phyloP scores from a whole-genome alignment of 163 green algal species.

The Scenedesmus sp. region DNA sequence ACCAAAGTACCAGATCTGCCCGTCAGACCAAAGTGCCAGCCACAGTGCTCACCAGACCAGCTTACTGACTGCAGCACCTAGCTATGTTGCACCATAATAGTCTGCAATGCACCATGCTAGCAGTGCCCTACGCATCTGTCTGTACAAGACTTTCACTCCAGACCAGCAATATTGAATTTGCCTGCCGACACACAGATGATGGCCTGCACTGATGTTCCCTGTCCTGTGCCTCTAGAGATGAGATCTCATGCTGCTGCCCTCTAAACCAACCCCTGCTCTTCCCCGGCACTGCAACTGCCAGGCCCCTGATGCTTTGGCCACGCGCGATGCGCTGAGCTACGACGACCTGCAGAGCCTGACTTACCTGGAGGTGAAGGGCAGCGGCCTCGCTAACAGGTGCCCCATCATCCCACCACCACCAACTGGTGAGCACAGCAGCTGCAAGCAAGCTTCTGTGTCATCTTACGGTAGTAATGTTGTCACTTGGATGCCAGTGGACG shows the following conservation, averaged over 20 bases:
- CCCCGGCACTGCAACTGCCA: neutral
- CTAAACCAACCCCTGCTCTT: neutral
- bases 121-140: too few relatives aligned
- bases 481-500: too few relatives aligned
- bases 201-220: neutral
- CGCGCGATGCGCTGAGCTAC: constrained; percentile 89
- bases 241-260: neutral
- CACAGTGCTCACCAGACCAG: neutral
- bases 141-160: too few relatives aligned
- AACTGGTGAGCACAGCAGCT: neutral
- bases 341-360: constrained; percentile 95
- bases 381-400: constrained; percentile 97
- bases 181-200: neutral
- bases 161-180: too few relatives aligned
- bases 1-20: neutral
- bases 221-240: too few relatives aligned
- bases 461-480: too few relatives aligned
- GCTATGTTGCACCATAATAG: too few relatives aligned
- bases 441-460: constrained; percentile 8
- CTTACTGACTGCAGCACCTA: too few relatives aligned
- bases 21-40: neutral
- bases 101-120: too few relatives aligned
- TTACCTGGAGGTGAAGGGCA: constrained; percentile 99
- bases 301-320: constrained; percentile 49
- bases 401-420: constrained; percentile 66